Conservation (phyloP, 164 flowering plant genomes). For the Dillenia turbinata region DNA sequence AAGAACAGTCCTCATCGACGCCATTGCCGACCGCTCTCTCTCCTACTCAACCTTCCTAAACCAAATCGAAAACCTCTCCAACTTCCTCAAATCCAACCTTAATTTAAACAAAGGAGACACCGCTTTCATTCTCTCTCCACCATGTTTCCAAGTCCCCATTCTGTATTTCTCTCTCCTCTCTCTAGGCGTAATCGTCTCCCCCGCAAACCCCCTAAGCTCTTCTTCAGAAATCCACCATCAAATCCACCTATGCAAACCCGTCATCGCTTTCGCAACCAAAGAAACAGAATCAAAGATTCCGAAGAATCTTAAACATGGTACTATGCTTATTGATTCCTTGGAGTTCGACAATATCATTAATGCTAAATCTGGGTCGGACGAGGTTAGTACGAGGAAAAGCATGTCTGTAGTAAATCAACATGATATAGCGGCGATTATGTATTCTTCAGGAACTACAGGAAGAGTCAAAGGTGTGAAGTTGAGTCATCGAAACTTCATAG, state of each 20-base stretch:
- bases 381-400: not conserved
- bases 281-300: slow-evolving; percentile 16
- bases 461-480: slow-evolving; percentile 49
- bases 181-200: slow-evolving; percentile 29
- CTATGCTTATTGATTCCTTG: slow-evolving; percentile 41
- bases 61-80: slow-evolving; percentile 17
- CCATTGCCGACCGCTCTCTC: slow-evolving; percentile 24
- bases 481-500: slow-evolving; percentile 57
- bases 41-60: slow-evolving; percentile 22
- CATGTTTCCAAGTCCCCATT: slow-evolving; percentile 25
- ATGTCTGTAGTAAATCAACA: slow-evolving; percentile 25
- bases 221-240: slow-evolving; percentile 21
- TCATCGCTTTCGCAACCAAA: slow-evolving; percentile 31
- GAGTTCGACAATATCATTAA: slow-evolving; percentile 30
- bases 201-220: slow-evolving; percentile 29
- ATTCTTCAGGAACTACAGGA: slow-evolving; percentile 74
- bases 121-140: slow-evolving; percentile 29
- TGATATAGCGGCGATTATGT: slow-evolving; percentile 54
- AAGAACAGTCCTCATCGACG: slow-evolving; percentile 22
- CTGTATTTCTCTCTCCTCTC: slow-evolving; percentile 41
- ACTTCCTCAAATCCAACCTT: slow-evolving; percentile 12
- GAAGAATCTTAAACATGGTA: slow-evolving; percentile 13
- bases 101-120: slow-evolving; percentile 15
- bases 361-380: not conserved
- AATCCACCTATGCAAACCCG: slow-evolving; percentile 22